Base-by-base conservation (phyloP, 2,329 filamentous ascomycete genomes). In the Diaporthe amygdali region DNA sequence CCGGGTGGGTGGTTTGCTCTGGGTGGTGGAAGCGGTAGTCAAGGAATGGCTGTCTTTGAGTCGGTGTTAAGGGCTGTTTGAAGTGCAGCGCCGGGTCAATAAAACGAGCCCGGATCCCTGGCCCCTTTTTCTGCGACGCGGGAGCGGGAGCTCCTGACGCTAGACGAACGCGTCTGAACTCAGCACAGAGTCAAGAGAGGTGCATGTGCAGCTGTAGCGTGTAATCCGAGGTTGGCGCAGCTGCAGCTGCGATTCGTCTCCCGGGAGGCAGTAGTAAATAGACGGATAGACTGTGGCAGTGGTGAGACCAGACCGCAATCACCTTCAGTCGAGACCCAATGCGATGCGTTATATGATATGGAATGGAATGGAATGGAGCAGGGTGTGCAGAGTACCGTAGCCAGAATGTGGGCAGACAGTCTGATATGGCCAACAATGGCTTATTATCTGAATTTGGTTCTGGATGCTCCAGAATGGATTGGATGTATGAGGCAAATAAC, bases 401-500 rank as follows among this genome's bases (percentile, higher is more conserved):
- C 27, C 27, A 34, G 9, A 55, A 22, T 55, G 32, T 59, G 25
- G 22, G 27, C 54, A 52, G 64, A 25, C 54, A 37, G 41, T 37
- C 34, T 44, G 37, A 54, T 69, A 49, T 54, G 44, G 46, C 41
- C 39, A n/a, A n/a, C 39, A 51, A 25, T 55, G 54, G 32, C 55
- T 51, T 54, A 59, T 41, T 67, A 66, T 55, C 59, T 64, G 47
- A 39, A 39, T 70, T 54, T 56, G 69, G 64, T 52, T 64, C 5
- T 64, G n/a, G 44, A 8, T 47, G 41, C 56, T 10, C 46, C n/a
- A 39, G 46, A 5, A 32, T 12, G 15, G 46, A 54, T 39, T 12
- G 15, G 46, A 54, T 39, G 41, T 51, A 54, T 67, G 47, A 72
- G 47, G 56, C 71, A 72, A 72, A 72, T 72, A 59, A 72, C 68